Evolutionary conservation across 768 basidiomycete species (phyloP), one percentile per base, ranked within the genome.

Genomic region (Paxillus involutus): DNA sequence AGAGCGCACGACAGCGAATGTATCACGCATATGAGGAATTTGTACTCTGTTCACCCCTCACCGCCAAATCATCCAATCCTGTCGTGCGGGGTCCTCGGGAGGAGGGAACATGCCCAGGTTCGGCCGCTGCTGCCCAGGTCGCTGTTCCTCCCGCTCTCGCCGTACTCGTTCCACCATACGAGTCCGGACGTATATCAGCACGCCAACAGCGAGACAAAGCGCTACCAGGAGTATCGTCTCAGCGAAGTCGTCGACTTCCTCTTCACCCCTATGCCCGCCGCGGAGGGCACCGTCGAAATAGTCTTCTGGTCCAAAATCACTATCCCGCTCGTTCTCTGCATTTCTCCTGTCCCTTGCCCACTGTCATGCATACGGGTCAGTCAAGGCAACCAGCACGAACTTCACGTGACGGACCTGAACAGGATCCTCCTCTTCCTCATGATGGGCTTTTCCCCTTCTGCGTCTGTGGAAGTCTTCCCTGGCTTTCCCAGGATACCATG

Each of bases 401-500:
- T 32, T 30, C 13, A 17, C 40, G 9, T n/a, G 13, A 66, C 79
- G 41, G 39, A 84, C 89, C 77, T 89, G 82, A 37, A 91, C 80
- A 2, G 82, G 88, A 63, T 90, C 85, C 50, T 88, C 89, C 17
- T 88, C 89, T 37, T 80, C 82, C 39, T 74, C 72, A 39, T 51
- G 66, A 53, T 53, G 70, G n/a, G 62, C 63, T 48, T 79, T 76
- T 2, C 74, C 73, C 48, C 69, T 75, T 55, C 76, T 73, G 21
- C 85, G 81, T 55, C 77, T 77, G 58, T 80, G 81, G 64, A 89
- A 89, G 50, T 93, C 88, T 52, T 92, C 91, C 56, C 80, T 81
- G 5, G 91, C 89, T 62, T 87, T 91, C 8, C 91, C 91, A 40
- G 91, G 69, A 63, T 93, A 91, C 91, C 91, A 93, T 6, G 82